Percentiles rank a stretch among this genome's conserved stretches.
phyloP scores from a whole-genome alignment of 768 basidiomycete genomes.

The Megacollybia marginata region DNA sequence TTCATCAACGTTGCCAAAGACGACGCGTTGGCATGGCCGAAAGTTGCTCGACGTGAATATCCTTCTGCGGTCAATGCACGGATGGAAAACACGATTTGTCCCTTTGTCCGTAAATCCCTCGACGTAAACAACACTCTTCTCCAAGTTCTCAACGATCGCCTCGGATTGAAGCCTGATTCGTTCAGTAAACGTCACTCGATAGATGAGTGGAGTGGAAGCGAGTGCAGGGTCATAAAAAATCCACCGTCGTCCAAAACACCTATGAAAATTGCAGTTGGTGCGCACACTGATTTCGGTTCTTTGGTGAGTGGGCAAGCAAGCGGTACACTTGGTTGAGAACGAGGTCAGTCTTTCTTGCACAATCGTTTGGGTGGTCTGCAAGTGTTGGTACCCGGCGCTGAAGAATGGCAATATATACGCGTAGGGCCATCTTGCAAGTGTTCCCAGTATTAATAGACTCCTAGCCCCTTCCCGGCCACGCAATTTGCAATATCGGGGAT shows the following conservation, averaged over 20 bases:
- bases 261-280: conserved; percentile 42
- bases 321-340: conserved; percentile 14
- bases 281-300: conserved; percentile 71
- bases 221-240: conserved; percentile 46
- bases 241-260: conserved; percentile 28
- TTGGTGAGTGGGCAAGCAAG: conserved; percentile 31
- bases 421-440: conserved; percentile 27
- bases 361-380: conserved; percentile 67
- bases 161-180: conserved; percentile 44
- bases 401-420: conserved; percentile 64
- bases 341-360: conserved; percentile 54
- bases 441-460: conserved; percentile 6
- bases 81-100: conserved; percentile 42
- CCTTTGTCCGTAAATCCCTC: conserved; percentile 52
- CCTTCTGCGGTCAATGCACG: conserved; percentile 41
- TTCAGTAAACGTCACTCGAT: conserved; percentile 34
- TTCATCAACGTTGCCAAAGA: conserved; percentile 67
- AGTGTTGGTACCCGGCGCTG: conserved; percentile 52
- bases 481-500: conserved; percentile 58
- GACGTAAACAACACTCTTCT: conserved; percentile 48
- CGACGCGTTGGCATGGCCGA: conserved; percentile 56
- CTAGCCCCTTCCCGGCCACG: conserved; percentile 47
- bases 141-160: conserved; percentile 46
- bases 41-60: conserved; percentile 45
- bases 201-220: conserved; percentile 47